A percentile compares a stretch with the other conserved stretches of the same genome.
These are phyloP conservation scores for Pseudocercospora macadamiae DNA, from an alignment of 2,329 filamentous ascomycete species.

Conservation along the genomic window DNA sequence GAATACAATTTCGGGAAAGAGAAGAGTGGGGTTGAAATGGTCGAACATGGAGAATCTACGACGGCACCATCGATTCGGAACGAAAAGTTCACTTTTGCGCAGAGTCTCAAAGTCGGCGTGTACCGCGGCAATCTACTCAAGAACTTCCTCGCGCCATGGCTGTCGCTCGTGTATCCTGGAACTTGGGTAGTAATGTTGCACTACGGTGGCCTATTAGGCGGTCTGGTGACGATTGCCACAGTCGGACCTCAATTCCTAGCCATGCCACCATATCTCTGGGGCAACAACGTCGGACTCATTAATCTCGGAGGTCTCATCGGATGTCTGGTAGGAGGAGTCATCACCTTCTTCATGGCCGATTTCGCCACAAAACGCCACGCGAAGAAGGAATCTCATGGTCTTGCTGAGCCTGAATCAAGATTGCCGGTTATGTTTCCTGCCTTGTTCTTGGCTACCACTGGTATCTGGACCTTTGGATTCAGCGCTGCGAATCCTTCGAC, in stretches of 20 bases:
- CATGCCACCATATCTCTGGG: conserved; percentile 47
- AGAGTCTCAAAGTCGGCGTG: conserved; percentile 41
- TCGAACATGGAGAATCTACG: conserved; percentile 26
- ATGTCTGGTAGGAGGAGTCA: conserved; percentile 39
- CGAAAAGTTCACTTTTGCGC: conserved; percentile 39
- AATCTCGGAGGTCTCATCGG: conserved; percentile 45
- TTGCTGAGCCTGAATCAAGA: conserved; percentile 45
- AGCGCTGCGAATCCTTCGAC: conserved; percentile 42
- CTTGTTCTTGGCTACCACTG: conserved; percentile 43
- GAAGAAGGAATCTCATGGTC: conserved; percentile 41
- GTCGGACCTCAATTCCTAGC: conserved; percentile 44
- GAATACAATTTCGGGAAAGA: conserved; percentile 21
- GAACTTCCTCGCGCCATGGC: conserved; percentile 44
- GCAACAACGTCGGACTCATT: conserved; percentile 43
- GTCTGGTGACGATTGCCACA: conserved; percentile 44
- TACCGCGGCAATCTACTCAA: conserved; percentile 40
- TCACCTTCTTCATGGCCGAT: conserved; percentile 45
- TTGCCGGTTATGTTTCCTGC: conserved; percentile 44
- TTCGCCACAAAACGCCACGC: conserved; percentile 42
- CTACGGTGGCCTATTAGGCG: conserved; percentile 48
- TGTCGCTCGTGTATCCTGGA: conserved; percentile 44
- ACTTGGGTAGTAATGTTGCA: conserved; percentile 47
- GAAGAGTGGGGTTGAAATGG: conserved; percentile 28
- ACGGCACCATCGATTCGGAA: conserved; percentile 16
- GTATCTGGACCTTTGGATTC: conserved; percentile 45